Conservation (phyloP, 2,329 filamentous ascomycete genomes). For the Scedosporium apiospermum region DNA sequence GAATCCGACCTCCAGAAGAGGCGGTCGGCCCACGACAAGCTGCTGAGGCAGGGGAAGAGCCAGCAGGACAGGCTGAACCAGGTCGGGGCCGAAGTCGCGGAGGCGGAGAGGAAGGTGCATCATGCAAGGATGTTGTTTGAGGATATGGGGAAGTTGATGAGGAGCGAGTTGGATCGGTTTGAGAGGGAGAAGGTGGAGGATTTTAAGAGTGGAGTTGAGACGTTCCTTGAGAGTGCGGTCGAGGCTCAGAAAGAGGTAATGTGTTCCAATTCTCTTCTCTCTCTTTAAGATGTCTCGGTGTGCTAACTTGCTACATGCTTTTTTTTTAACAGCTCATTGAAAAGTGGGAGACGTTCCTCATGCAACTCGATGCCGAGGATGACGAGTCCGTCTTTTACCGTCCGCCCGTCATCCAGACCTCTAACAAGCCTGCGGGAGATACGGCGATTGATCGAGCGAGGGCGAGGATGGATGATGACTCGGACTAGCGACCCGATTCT, state of each 20-base stretch:
- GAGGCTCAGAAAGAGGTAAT: conserved; percentile 95
- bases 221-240: conserved; percentile 90
- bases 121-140: conserved; percentile 86
- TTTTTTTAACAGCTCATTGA: conserved; percentile 49
- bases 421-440: conserved; percentile 40
- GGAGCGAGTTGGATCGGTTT: conserved; percentile 82
- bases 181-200: conserved; percentile 98
- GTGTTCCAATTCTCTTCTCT: conserved; percentile 18
- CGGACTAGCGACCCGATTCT: conserved; percentile 32
- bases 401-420: conserved; percentile 45
- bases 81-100: conserved; percentile 84
- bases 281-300: conserved; percentile 2
- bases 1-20: conserved; percentile 88
- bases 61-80: conserved; percentile 94
- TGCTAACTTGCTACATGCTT: neutral
- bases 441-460: conserved; percentile 52
- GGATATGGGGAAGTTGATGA: conserved; percentile 93
- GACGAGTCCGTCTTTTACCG: conserved; percentile 63
- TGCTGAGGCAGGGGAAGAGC: conserved; percentile 87
- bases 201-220: conserved; percentile 97
- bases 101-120: conserved; percentile 87
- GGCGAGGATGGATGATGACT: conserved; percentile 51
- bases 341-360: conserved; percentile 96
- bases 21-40: conserved; percentile 81
- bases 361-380: conserved; percentile 91